Base-by-base conservation (phyloP, 202 grass and related monocot species). In the Carex arenaria region DNA sequence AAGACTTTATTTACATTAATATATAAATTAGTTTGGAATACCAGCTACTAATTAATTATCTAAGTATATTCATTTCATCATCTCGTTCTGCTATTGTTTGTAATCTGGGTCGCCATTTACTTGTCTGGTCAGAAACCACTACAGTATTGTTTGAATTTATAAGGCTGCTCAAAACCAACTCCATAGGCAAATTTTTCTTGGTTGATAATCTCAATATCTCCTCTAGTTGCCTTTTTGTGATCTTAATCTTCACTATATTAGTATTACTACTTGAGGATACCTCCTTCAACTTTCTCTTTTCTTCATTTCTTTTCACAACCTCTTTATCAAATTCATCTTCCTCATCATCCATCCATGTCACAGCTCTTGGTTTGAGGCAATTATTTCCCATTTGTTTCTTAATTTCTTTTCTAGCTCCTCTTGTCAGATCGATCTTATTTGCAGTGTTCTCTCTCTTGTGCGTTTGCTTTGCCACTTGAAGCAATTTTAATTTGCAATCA, bases 211-310 rank as follows among this genome's bases (percentile, higher is more conserved):
- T 30, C 73, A 85, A 6, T 30, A 85, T 42, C 72, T 85, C 75
- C 84, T 80, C 84, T 60, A 85, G 38, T 69, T 85, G 75, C 63
- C 34, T 85, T 51, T 80, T 85, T 49, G 84, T 85, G 31, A 85
- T 67, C 74, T 70, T 80, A 30, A 85, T 71, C 84, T 85, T 85
- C 43, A 80, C 61, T 2, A 8, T 59, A 9, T 26, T 26, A 26
- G 26, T 26, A 26, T 2, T 26, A 47, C 63, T 71, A 17, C n/a
- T 47, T 11, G 61, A 55, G 14, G 30, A 67, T 54, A 19, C 7
- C 10, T 78, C 40, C 22, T 22, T 77, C 26, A n/a, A 15, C 9
- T 56, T 36, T 20, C 18, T 55, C 42, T 80, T 67, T 67, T 80
- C 61, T 57, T 85, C 77, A 7, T 79, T 31, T 68, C 43, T 68